Base-by-base conservation (phyloP, 352 stramenopile species). In the Pythium sp. region DNA sequence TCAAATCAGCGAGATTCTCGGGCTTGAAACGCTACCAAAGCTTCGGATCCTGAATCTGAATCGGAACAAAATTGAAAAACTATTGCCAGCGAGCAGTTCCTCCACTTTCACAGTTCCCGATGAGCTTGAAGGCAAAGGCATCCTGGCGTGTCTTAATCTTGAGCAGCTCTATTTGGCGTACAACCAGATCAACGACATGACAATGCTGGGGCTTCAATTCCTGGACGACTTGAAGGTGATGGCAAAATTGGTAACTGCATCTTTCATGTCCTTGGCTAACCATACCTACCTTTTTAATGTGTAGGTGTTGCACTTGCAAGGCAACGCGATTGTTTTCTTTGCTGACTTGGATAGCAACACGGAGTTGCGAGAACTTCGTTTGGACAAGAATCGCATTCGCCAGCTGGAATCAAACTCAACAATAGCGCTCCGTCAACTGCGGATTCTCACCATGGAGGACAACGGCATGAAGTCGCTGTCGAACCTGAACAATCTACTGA, bases 381-480 rank as follows among this genome's bases (percentile, higher is more conserved):
- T 96, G 8, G 85, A 90, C 65, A 94, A 91, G 61, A 97, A 97
- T 76, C 81, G 84, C 4, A 90, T 97, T 51, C 87, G 87, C 2
- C 85, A 91, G 34, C 56, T 97, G 15, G 89, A 97, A 59, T 49
- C 81, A 0, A 72, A 78, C 3, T 82, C 83, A 2, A 82, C 81
- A 5, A 38, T 75, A 8, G 75, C 74, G 9, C 56, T 96, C 46
- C 70, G 75, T 5, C 76, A 86, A 18, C 65, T 97, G 0, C 75
- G 82, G 6, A 62, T 81, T 7, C 67, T 97, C 12, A 87, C 79
- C 24, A 62, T 97, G 6, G 87, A 95, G 56, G 85, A 93, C 60
- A 97, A 97, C 68, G 81, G 76, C 3, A 68, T 97, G 6, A 87
- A 90, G 46, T 82, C 79, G 2, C 68, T 97, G 5, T 78, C 78